Base-by-base conservation (phyloP, 176 grass and related monocot genomes). In the Rhipidocladum racemiflorum region DNA sequence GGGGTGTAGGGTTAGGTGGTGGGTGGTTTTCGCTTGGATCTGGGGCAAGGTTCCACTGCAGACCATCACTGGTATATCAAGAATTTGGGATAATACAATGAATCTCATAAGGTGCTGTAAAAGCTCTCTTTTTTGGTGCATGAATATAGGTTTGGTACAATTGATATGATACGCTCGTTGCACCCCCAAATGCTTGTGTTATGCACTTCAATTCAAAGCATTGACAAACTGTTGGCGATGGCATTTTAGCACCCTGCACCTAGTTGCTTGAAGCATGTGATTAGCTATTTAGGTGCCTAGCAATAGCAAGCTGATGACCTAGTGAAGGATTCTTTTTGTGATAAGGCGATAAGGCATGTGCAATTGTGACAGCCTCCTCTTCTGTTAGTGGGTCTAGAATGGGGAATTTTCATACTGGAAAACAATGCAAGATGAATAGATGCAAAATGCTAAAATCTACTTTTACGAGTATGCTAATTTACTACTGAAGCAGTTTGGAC, bases 1-100 rank as follows among this genome's bases (percentile, higher is more conserved):
- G 34, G 63, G 5, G 24, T 17, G 50, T 39, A 38, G 48, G n/a
- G 24, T 77, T 62, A 36, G 30, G 64, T 53, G 63, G 2, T 70
- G 35, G 13, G 9, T 60, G 72, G 30, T 59, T 65, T 30, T 0
- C 38, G 49, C 59, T 48, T 86, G 83, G 78, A 90, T 90, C 83
- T 86, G 44, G 6, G 28, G 38, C 20, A 34, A 72, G 54, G 49
- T 40, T 35, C 4, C 9, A 20, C 39, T 68, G 0, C 24, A 40
- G 13, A 51, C 0, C 16, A 77, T 49, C 61, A 17, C 32, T 50
- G 54, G 27, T 73, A 70, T 43, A 30, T 29, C 32, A 20, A n/a
- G 45, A 53, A 80, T 63, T 62, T 1, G 7, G 51, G 21, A 55
- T 68, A 40, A 25, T 38, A 6, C 30, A 48, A 54, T 81, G 45